A percentile compares a stretch with the other conserved stretches of the same genome.
Conservation (phyloP, 768 basidiomycete genomes). For the Termitomyces sp. region DNA sequence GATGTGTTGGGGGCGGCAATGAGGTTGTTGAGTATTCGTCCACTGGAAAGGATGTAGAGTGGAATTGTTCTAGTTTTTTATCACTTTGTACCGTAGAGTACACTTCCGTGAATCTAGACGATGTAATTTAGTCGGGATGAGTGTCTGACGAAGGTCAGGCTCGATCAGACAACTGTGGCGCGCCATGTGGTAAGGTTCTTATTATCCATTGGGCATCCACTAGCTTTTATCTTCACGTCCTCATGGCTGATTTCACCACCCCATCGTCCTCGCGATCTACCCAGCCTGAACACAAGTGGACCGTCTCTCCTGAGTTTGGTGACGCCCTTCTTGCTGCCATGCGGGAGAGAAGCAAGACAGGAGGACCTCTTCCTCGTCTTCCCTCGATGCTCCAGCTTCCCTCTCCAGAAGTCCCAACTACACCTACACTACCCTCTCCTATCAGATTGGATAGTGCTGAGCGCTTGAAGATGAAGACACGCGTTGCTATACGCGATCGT, state of each 20-base stretch:
- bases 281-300: conserved; percentile 12
- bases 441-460: conserved; percentile 15
- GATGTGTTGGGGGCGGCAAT: conserved; percentile 88
- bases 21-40: conserved; percentile 83
- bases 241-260: not conserved
- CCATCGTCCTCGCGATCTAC: not conserved
- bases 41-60: conserved; percentile 85
- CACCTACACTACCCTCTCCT: conserved; percentile 2
- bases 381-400: conserved; percentile 15
- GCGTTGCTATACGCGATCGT: conserved; percentile 40
- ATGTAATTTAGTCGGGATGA: not conserved
- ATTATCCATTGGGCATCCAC: too few relatives aligned
- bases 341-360: conserved; percentile 12
- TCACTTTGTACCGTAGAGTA: not conserved
- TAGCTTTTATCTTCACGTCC: too few relatives aligned
- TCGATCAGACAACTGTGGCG: too few relatives aligned
- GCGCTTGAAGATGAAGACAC: conserved; percentile 40
- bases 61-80: not conserved
- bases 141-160: too few relatives aligned
- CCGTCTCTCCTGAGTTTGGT: conserved; percentile 15
- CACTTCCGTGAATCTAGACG: not conserved
- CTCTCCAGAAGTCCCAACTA: conserved; percentile 9
- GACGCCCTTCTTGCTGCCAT: conserved; percentile 14
- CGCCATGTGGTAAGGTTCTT: too few relatives aligned
- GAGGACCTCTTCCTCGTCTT: conserved; percentile 14